A percentile compares a stretch with the other conserved stretches of the same genome.
Conservation (phyloP, 148 eudicot species). For the Fagopyrum homotropicum region DNA sequence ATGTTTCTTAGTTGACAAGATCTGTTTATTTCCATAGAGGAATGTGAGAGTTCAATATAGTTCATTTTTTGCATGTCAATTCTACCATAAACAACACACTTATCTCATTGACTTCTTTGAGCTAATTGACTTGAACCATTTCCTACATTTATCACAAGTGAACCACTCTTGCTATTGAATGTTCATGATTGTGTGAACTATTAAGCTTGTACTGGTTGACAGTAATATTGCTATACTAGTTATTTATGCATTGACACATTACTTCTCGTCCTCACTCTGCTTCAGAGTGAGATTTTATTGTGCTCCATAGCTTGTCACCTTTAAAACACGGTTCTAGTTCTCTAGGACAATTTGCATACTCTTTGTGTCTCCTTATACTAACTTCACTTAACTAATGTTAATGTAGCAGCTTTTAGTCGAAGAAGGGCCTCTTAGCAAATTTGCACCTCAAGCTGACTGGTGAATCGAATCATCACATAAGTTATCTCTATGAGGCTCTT, state of each 20-base stretch:
- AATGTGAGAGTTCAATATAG: neutral
- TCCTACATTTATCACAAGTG: too few species aligned
- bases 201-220: too few species aligned
- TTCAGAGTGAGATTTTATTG: neutral
- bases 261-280: neutral
- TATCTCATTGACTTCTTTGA: too few species aligned
- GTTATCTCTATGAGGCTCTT: conserved; percentile 41
- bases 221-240: neutral
- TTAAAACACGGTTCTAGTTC: neutral
- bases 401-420: conserved; percentile 13
- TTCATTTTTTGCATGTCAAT: too few species aligned
- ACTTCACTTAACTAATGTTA: neutral
- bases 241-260: neutral
- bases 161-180: too few species aligned
- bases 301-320: neutral
- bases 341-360: neutral
- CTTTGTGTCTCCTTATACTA: neutral
- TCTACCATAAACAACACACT: too few species aligned
- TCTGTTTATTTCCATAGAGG: neutral
- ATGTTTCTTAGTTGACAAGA: neutral
- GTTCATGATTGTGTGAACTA: neutral
- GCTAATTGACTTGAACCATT: too few species aligned
- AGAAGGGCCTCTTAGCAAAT: conserved; percentile 13
- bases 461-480: neutral
- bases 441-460: neutral